phyloP scores from a whole-genome alignment of 495 filamentous ascomycete genomes.

The Penicillium macrosclerotiorum region DNA sequence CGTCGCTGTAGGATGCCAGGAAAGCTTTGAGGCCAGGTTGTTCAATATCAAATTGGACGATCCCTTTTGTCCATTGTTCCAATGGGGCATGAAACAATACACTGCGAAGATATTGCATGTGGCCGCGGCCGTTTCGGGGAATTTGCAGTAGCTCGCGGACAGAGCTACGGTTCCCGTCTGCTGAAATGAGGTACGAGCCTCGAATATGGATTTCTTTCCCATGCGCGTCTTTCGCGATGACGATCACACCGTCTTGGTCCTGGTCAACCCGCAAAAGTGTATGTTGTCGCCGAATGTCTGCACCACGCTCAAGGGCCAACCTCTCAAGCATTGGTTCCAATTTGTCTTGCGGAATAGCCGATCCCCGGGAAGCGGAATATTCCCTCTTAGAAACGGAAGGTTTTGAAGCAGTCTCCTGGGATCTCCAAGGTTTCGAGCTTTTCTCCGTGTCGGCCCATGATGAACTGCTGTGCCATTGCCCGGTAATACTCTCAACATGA shows the following conservation, averaged over 20 bases:
- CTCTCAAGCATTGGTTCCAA: constrained; percentile 26
- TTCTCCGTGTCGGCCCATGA: constrained; percentile 24
- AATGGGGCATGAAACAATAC: constrained; percentile 37
- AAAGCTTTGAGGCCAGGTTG: constrained; percentile 21
- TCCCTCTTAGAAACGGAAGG: constrained; percentile 7
- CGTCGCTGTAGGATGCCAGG: constrained; percentile 27
- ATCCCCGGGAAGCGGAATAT: constrained; percentile 17
- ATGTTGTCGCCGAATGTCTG: constrained; percentile 25
- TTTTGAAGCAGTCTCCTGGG: neutral
- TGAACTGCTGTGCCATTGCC: constrained; percentile 25
- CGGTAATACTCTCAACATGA: constrained; percentile 28
- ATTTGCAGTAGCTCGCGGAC: constrained; percentile 29
- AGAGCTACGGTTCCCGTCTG: constrained; percentile 30
- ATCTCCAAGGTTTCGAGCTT: neutral
- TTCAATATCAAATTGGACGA: constrained; percentile 25
- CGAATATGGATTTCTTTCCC: constrained; percentile 8
- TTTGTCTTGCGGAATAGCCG: constrained; percentile 29
- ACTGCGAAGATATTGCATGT: constrained; percentile 36
- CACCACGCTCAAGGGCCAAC: constrained; percentile 26
- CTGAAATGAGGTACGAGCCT: constrained; percentile 32
- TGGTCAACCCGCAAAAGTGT: constrained; percentile 17
- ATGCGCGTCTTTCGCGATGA: constrained; percentile 8
- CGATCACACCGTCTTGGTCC: constrained; percentile 17
- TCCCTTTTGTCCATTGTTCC: constrained; percentile 17
- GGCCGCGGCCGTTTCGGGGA: constrained; percentile 27